phyloP scores from a whole-genome alignment of 116 monocot species.

The Phalaenopsis hybrid region DNA sequence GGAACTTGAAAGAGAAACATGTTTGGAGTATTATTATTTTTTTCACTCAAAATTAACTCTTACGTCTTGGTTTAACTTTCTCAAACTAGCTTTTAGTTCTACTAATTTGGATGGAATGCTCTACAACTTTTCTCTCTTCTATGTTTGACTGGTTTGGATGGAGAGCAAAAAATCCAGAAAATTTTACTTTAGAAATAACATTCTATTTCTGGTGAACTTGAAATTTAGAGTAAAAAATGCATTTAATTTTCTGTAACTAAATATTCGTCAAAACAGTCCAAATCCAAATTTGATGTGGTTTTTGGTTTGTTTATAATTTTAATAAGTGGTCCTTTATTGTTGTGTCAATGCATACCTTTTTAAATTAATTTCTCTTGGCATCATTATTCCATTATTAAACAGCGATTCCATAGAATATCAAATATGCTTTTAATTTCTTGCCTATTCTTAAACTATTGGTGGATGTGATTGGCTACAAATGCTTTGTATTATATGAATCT shows the following conservation, averaged over 20 bases:
- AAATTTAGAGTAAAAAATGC: neutral
- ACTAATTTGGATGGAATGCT: neutral
- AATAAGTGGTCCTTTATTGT: neutral
- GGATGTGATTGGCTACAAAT: neutral
- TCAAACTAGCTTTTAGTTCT: neutral
- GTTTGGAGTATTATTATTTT: neutral
- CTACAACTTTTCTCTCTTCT: neutral
- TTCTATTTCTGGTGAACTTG: neutral
- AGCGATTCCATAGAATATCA: neutral
- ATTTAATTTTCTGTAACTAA: neutral
- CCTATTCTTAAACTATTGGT: neutral
- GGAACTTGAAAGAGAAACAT: neutral
- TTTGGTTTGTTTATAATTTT: neutral
- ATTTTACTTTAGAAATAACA: neutral
- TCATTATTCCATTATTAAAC: neutral
- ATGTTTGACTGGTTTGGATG: neutral
- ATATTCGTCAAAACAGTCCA: neutral
- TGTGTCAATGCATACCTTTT: neutral
- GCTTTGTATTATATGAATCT: slow-evolving; percentile 8
- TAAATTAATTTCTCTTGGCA: neutral
- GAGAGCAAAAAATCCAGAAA: neutral
- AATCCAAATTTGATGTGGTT: neutral
- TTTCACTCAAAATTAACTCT: neutral
- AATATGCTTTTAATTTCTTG: neutral
- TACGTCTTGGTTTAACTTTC: neutral